phyloP scores from a whole-genome alignment of 108 stramenopile species.

The Aurantiochytrium sp. region DNA sequence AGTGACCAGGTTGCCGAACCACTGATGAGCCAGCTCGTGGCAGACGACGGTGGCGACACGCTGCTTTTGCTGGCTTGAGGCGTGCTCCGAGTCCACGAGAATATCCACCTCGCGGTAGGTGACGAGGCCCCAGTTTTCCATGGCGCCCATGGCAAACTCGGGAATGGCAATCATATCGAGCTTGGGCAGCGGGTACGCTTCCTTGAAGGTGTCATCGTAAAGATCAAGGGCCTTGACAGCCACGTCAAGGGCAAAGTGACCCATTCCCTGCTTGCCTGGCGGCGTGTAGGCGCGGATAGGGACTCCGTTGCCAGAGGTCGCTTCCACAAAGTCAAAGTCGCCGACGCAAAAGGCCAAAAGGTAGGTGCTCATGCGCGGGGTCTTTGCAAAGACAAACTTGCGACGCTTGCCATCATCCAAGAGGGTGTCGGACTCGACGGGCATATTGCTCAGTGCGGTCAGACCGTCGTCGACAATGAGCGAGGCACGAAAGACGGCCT shows the following conservation, averaged over 20 bases:
- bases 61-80: conserved; percentile 56
- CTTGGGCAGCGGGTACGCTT: conserved; percentile 88
- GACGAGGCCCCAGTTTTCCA: conserved; percentile 91
- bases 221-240: conserved; percentile 65
- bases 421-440: conserved; percentile 56
- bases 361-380: conserved; percentile 91
- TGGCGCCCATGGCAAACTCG: conserved; percentile 86
- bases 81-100: not conserved
- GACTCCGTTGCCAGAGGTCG: conserved; percentile 57
- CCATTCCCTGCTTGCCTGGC: conserved; percentile 66
- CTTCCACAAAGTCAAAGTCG: conserved; percentile 48
- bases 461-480: conserved; percentile 62
- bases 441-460: conserved; percentile 83
- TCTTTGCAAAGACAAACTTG: conserved; percentile 56
- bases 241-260: conserved; percentile 74
- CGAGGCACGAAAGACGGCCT: conserved; percentile 77
- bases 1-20: conserved; percentile 95
- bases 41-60: conserved; percentile 88
- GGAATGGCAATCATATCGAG: conserved; percentile 86
- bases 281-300: conserved; percentile 82
- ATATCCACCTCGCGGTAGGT: conserved; percentile 44
- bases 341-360: conserved; percentile 78
- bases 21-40: conserved; percentile 93
- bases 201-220: conserved; percentile 76
- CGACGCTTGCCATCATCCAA: conserved; percentile 12